phyloP scores from a whole-genome alignment of 2,329 filamentous ascomycete species.

The Geosmithia putterillii region DNA sequence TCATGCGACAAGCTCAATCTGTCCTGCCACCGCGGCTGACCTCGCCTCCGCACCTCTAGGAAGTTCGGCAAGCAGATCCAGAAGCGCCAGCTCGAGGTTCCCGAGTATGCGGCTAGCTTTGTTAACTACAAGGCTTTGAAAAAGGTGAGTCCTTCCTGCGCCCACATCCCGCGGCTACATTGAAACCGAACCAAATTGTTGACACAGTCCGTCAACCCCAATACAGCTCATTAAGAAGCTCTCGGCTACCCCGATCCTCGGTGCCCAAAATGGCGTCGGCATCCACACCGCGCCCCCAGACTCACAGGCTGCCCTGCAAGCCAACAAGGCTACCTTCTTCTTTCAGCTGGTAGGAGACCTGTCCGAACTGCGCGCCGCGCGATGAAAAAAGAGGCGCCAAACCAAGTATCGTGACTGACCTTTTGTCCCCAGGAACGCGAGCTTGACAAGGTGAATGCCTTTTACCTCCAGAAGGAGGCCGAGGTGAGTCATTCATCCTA shows the following conservation, averaged over 20 bases:
- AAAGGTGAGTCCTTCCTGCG: conserved; percentile 52
- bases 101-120: conserved; percentile 97
- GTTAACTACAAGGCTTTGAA: conserved; percentile 99
- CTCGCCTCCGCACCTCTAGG: conserved; percentile 38
- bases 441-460: conserved; percentile 95
- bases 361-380: too few relatives aligned
- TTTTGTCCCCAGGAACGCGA: conserved; percentile 64
- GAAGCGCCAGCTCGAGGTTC: conserved; percentile 96
- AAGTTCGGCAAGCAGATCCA: conserved; percentile 99
- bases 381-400: neutral
- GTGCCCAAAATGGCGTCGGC: conserved; percentile 56
- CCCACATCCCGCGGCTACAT: too few relatives aligned
- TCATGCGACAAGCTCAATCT: neutral
- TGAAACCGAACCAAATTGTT: too few relatives aligned
- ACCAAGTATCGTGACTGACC: neutral
- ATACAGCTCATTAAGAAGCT: conserved; percentile 93
- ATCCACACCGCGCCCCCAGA: conserved; percentile 42
- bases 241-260: conserved; percentile 77
- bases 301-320: conserved; percentile 81
- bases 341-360: conserved; percentile 67
- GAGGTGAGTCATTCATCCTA: conserved; percentile 49
- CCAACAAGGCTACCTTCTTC: conserved; percentile 98
- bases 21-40: neutral
- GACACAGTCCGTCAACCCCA: conserved; percentile 1
- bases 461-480: conserved; percentile 95